Conservation (phyloP, 345 rosid genomes). For the Microcos paniculata region DNA sequence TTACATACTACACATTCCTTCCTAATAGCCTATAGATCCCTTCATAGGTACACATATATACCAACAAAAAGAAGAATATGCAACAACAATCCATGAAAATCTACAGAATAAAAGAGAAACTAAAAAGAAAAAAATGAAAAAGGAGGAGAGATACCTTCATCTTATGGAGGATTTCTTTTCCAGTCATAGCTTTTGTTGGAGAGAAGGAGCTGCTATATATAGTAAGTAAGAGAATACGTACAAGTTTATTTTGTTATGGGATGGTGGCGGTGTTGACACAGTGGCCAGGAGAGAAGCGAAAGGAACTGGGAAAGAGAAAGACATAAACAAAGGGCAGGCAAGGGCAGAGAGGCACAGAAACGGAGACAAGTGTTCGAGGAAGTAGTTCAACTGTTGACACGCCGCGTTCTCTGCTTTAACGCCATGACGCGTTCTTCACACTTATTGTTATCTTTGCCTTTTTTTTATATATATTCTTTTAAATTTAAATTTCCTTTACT, state of each 20-base stretch:
- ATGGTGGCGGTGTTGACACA: neutral
- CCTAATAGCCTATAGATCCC: neutral
- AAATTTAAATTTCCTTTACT: too few relatives aligned
- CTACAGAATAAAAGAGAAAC: neutral
- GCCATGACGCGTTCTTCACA: slow-evolving; percentile 10
- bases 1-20: neutral
- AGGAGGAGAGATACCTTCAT: slow-evolving; percentile 54
- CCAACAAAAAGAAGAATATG: too few relatives aligned
- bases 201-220: neutral
- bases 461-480: neutral
- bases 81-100: neutral
- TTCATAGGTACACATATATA: neutral
- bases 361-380: slow-evolving; percentile 18
- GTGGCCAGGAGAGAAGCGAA: neutral
- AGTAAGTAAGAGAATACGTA: neutral
- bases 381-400: slow-evolving; percentile 19
- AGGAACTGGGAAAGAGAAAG: neutral
- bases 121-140: neutral
- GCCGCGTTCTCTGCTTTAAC: slow-evolving; percentile 17
- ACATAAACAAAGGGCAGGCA: neutral
- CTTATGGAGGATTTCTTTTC: slow-evolving; percentile 69
- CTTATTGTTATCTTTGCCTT: neutral
- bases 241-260: neutral
- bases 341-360: neutral
- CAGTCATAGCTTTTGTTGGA: slow-evolving; percentile 41